Percentiles rank a stretch among this genome's conserved stretches.
phyloP scores from a whole-genome alignment of 225 moss, liverwort and hornwort genomes.

The Physcomitrellopsis africana region DNA sequence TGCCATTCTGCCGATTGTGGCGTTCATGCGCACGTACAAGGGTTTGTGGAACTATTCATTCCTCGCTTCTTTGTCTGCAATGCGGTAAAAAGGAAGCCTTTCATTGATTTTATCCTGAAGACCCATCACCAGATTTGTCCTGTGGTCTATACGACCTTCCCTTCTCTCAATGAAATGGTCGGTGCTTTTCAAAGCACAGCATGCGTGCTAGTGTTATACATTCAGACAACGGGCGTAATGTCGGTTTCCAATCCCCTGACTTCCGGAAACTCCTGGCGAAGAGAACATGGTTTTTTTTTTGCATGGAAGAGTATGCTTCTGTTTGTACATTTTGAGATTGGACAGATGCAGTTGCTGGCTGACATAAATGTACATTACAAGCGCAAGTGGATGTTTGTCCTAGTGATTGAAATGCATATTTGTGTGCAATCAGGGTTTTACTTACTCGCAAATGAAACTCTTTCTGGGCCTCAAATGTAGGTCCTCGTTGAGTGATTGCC shows the following conservation, averaged over 20 bases:
- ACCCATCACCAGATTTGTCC: constrained; percentile 16
- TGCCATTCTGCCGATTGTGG: constrained; percentile 21
- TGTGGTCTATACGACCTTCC: neutral
- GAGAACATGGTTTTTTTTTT: neutral
- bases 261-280: neutral
- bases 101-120: neutral
- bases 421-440: neutral
- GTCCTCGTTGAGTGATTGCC: constrained; percentile 3
- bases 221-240: constrained; percentile 1
- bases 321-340: constrained; percentile 2
- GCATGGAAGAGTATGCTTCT: neutral
- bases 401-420: constrained; percentile 10
- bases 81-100: neutral
- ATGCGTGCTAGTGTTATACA: neutral
- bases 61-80: constrained; percentile 1
- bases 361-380: neutral
- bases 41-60: constrained; percentile 24
- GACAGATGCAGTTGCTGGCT: constrained; percentile 8
- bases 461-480: constrained; percentile 19
- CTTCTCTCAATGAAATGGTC: neutral
- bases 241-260: neutral
- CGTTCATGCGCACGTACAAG: constrained; percentile 24
- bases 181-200: neutral
- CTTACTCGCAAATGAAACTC: neutral
- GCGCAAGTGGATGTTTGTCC: neutral